Conservation (phyloP, 305 asterid genomes). For the Fraxinus latifolia region DNA sequence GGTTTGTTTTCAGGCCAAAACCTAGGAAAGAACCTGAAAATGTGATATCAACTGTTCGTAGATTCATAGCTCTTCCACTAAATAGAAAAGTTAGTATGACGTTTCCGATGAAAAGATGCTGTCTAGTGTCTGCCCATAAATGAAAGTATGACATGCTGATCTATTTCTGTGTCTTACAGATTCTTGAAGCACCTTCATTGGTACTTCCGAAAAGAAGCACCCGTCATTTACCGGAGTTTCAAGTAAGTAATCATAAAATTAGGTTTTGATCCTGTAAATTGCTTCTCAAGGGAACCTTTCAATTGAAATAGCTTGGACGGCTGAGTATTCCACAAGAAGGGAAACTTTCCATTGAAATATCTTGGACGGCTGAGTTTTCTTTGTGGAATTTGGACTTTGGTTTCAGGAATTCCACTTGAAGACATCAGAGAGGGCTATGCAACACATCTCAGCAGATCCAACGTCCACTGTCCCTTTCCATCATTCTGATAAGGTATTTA, state of each 20-base stretch:
- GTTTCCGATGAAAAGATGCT: conserved; percentile 4
- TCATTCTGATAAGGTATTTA: conserved; percentile 24
- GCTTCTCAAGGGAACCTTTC: neutral
- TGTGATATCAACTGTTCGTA: conserved; percentile 40
- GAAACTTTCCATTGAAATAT: neutral
- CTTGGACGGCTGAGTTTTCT: conserved; percentile 17
- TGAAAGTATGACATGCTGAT: conserved; percentile 24
- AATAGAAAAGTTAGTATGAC: conserved; percentile 66
- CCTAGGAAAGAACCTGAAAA: conserved; percentile 47
- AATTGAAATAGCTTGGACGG: neutral
- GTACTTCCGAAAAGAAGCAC: conserved; percentile 58
- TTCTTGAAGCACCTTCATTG: conserved; percentile 73
- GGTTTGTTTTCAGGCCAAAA: conserved; percentile 55
- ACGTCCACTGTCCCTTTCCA: conserved; percentile 30
- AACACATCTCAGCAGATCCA: conserved; percentile 47
- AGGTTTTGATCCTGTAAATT: neutral
- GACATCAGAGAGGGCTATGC: conserved; percentile 81
- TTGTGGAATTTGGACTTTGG: conserved; percentile 18
- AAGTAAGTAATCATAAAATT: conserved; percentile 33
- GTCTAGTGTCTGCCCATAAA: neutral
- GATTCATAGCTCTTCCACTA: conserved; percentile 88
- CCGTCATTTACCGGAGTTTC: conserved; percentile 42
- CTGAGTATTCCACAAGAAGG: neutral
- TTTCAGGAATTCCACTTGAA: conserved; percentile 84
- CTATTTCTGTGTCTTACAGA: conserved; percentile 41